Evolutionary conservation across 805 yeast genomes (phyloP).

Genomic region (Yarrowia bubula): DNA sequence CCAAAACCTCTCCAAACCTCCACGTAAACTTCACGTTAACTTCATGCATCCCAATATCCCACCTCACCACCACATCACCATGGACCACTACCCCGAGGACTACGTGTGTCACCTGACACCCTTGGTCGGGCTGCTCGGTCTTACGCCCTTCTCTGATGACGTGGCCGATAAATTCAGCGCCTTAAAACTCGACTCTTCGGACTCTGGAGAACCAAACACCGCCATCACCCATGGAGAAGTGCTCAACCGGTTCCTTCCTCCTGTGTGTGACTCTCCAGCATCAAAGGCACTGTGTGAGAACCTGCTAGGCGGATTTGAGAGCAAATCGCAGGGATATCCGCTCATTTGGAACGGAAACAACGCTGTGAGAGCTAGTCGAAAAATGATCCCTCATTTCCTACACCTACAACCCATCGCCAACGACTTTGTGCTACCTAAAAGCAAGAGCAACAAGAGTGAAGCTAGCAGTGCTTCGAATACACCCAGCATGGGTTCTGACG

Average conservation of each 20-base stretch:
- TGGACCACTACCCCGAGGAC: constrained; percentile 21
- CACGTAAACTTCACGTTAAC: background rate
- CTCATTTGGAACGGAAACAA: constrained; percentile 19
- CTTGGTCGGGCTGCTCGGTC: constrained; percentile 5
- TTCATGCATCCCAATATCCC: constrained; percentile 1
- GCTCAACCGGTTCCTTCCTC: constrained; percentile 23
- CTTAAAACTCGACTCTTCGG: background rate
- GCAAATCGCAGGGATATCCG: constrained; percentile 21
- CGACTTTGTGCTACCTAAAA: constrained; percentile 8
- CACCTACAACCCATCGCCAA: constrained; percentile 1
- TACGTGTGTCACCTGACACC: constrained; percentile 18
- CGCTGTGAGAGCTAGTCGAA: background rate
- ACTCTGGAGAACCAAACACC: background rate
- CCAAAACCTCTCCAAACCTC: no score
- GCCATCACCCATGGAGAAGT: constrained; percentile 14
- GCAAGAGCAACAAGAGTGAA: constrained; percentile 4
- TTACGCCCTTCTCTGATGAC: constrained; percentile 9
- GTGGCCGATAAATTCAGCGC: constrained; percentile 7
- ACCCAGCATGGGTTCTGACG: constrained; percentile 4
- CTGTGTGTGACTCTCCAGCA: background rate
- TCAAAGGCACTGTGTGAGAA: constrained; percentile 1
- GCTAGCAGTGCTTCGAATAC: background rate
- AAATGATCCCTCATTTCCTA: constrained; percentile 9
- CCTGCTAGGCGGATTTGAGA: constrained; percentile 16
- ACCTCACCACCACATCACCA: background rate